Conservation (phyloP, 805 yeast species). For the Yarrowia deformans region DNA sequence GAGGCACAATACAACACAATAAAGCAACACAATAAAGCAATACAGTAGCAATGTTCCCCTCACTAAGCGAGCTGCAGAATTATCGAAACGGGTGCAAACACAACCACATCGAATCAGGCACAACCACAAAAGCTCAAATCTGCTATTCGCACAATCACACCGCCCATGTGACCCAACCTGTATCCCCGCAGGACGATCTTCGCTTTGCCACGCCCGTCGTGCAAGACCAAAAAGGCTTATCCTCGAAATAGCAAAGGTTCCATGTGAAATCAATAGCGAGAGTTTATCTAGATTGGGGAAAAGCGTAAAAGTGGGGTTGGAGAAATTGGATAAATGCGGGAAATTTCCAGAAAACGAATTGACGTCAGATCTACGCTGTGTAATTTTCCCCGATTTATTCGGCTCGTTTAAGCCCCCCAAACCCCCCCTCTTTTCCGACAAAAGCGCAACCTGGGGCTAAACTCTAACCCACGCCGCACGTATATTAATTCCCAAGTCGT, state of each 20-base stretch:
- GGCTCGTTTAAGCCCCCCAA: no score
- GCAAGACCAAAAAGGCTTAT: neutral
- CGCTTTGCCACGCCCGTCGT: neutral
- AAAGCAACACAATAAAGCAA: no score
- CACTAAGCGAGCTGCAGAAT: no score
- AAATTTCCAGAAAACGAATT: no score
- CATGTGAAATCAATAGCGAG: slow-evolving; percentile 28
- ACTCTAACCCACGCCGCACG: slow-evolving; percentile 8
- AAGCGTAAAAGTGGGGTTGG: no score
- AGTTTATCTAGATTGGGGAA: neutral
- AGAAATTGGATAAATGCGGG: neutral
- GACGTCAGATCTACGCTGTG: neutral
- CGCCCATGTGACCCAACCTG: slow-evolving; percentile 4
- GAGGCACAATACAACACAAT: no score
- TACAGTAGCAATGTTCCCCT: no score
- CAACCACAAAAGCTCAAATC: no score
- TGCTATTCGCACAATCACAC: no score
- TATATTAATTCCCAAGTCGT: neutral
- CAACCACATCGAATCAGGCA: no score
- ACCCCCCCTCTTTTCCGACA: neutral
- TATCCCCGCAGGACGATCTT: slow-evolving; percentile 13
- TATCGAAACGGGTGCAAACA: no score
- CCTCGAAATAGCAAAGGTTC: slow-evolving; percentile 29
- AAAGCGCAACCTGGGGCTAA: neutral
- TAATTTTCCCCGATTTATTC: no score